Evolutionary conservation across 1,284 basidiomycete species (phyloP), one percentile per base, ranked within the genome.

Genomic region (Heterobasidion annosum): DNA sequence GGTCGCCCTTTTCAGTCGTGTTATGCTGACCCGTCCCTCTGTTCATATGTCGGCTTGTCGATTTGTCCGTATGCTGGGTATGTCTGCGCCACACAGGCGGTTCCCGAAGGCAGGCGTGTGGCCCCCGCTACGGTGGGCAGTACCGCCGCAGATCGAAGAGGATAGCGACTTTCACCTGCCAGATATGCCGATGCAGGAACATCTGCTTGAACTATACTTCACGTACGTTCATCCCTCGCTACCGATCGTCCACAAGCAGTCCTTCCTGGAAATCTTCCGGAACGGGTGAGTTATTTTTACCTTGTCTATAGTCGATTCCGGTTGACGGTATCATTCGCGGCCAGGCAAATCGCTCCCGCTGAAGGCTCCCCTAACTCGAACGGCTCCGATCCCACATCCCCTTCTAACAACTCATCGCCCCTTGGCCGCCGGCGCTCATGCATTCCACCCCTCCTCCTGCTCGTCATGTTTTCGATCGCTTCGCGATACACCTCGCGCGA

Each of bases 31-130:
- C 47, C 25, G 47, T 8, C 8, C 16, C 2, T 18, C 37, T 40
- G 37, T 12, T 40, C 37, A 12, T 40, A 40, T 40, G n/a, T 40
- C 37, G 15, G 12, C 15, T 16, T 37, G 18, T 32, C 10, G 12
- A 48, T 51, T 37, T 19, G 15, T 35, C 34, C 52, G 16, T 52
- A 19, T 15, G 2, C 19, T 33, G 47, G 48, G 40, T 33, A 16
- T 48, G 8, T 48, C 9, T 48, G 19, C 12, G n/a, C 15, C 32
- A 12, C 12, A 34, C 58, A 88, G 86, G 85, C 81, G 82, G 33
- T 92, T 93, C 68, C 91, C 90, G 0, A 83, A 82, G 61, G 85
- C 87, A 3, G 76, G 91, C 13, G 84, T 91, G 18, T 93, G 91
- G 91, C 91, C 90, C 0, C 82, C 81, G 2, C 69, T 85, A 34